Conservation (phyloP, 805 yeast genomes). For the Wickerhamiella cacticola region DNA sequence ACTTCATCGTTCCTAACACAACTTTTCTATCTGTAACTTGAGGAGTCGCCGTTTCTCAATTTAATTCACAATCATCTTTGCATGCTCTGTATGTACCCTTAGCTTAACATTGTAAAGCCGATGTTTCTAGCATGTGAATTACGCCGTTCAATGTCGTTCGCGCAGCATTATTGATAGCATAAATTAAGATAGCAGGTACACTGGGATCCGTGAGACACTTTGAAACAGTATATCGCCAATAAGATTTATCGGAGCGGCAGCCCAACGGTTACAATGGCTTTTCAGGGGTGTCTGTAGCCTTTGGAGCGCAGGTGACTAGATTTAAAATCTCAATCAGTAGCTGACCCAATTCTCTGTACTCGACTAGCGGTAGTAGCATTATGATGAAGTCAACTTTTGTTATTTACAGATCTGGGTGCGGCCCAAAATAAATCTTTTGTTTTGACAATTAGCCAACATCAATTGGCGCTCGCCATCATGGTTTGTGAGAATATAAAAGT, state of each 20-base stretch:
- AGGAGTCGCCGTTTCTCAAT: neutral
- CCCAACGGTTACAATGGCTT: slow-evolving; percentile 88
- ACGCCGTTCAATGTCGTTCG: slow-evolving; percentile 87
- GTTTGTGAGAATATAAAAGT: slow-evolving; percentile 76
- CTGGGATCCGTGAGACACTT: slow-evolving; percentile 30
- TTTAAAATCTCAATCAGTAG: slow-evolving; percentile 84
- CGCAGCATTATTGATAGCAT: slow-evolving; percentile 51
- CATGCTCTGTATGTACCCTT: slow-evolving; percentile 31
- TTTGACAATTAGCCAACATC: slow-evolving; percentile 92
- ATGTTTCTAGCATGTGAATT: slow-evolving; percentile 69
- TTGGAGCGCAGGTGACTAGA: slow-evolving; percentile 59
- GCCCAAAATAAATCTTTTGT: slow-evolving; percentile 37
- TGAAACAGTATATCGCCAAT: slow-evolving; percentile 66
- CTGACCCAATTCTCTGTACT: slow-evolving; percentile 80
- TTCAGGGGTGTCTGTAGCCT: slow-evolving; percentile 83
- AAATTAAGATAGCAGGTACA: slow-evolving; percentile 36
- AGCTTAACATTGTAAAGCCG: slow-evolving; percentile 42
- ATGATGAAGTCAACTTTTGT: slow-evolving; percentile 85
- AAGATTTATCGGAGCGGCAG: slow-evolving; percentile 67
- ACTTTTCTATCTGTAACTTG: neutral
- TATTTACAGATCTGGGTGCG: slow-evolving; percentile 26
- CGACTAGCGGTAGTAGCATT: slow-evolving; percentile 78
- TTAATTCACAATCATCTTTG: neutral
- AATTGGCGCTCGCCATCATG: slow-evolving; percentile 56
- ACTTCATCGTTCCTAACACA: neutral